Evolutionary conservation across 2,329 filamentous ascomycete genomes (phyloP).

Genomic region (Capronia americana): DNA sequence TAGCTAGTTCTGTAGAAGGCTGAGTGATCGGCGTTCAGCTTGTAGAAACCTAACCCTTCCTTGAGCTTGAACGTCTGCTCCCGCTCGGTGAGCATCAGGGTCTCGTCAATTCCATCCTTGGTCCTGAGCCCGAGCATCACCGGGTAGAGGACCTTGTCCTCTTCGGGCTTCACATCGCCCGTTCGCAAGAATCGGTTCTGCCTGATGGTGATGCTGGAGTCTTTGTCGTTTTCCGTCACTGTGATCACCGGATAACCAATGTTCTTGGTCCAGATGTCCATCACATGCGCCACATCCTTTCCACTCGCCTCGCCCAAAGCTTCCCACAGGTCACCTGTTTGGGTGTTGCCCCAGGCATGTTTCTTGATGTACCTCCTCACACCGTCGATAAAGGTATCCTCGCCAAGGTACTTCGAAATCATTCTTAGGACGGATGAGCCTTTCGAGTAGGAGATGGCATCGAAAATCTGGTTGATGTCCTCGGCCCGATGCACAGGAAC

Average conservation of each 20-base stretch:
- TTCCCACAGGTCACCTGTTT: constrained; percentile 88
- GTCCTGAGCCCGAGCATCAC: constrained; percentile 87
- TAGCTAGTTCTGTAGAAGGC: constrained; percentile 92
- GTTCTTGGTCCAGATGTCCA: constrained; percentile 97
- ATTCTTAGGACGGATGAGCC: constrained; percentile 94
- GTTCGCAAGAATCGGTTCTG: constrained; percentile 95
- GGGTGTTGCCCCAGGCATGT: constrained; percentile 94
- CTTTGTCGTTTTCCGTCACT: constrained; percentile 75
- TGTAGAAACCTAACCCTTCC: constrained; percentile 81
- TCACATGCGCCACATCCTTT: constrained; percentile 86
- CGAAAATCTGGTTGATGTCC: constrained; percentile 98
- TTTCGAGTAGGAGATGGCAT: constrained; percentile 97
- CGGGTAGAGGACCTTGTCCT: constrained; percentile 86
- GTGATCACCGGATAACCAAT: constrained; percentile 91
- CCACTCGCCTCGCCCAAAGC: constrained; percentile 86
- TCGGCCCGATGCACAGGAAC: constrained; percentile 94
- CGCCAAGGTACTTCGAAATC: constrained; percentile 94
- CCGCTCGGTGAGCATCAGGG: constrained; percentile 72
- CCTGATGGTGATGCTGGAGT: constrained; percentile 80
- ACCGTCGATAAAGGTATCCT: constrained; percentile 91
- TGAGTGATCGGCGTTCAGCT: constrained; percentile 93
- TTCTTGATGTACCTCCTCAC: constrained; percentile 91
- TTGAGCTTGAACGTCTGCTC: constrained; percentile 79
- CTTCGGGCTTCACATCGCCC: constrained; percentile 89
- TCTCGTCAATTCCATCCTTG: constrained; percentile 80